Base-by-base conservation (phyloP, 495 filamentous ascomycete genomes). In the Letharia lupina region DNA sequence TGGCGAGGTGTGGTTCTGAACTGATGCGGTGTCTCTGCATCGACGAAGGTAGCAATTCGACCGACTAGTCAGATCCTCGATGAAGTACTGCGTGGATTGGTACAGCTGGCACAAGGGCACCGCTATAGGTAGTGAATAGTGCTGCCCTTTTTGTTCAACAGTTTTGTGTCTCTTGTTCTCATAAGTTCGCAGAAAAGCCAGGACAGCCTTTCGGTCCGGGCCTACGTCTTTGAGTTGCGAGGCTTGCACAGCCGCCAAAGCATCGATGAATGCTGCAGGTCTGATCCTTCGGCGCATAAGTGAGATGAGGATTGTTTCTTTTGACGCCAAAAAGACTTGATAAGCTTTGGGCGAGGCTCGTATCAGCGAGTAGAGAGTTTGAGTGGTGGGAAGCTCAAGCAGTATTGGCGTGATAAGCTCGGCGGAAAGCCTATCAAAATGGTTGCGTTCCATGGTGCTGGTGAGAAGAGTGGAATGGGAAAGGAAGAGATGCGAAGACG, bases 211-310 rank as follows among this genome's bases (percentile, higher is more conserved):
- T 48, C 45, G 45, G 10, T 48, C 45, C 9, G 45, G 45, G 20
- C 45, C 45, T 20, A 13, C 4, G 7, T 48, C 45, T 48, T 23
- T 48, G 45, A 48, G 45, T 23, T 48, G 45, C 4, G 45, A 48
- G 45, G 45, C 45, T 48, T 48, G 45, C 23, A 23, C 45, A 48
- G 45, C 45, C 2, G 45, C 45, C n/a, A 48, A 11, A 48, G 45
- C 45, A 48, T 48, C 45, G 45, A 48, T 48, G 45, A 48, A 48
- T 48, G 45, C 45, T 23, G 45, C 45, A 48, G 45, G 45, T n/a
- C 20, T n/a, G 20, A 48, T 48, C 2, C 0, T 11, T 48, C 9
- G 45, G 45, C n/a, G 45, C 45, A 48, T 48, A 9, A 48, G 45
- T n/a, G 45, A 48, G 20, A 48, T 20, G n/a, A 48, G 45, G 45